Base-by-base conservation (phyloP, 192 early-diverging fungal species). In the Umbelopsis sp. region DNA sequence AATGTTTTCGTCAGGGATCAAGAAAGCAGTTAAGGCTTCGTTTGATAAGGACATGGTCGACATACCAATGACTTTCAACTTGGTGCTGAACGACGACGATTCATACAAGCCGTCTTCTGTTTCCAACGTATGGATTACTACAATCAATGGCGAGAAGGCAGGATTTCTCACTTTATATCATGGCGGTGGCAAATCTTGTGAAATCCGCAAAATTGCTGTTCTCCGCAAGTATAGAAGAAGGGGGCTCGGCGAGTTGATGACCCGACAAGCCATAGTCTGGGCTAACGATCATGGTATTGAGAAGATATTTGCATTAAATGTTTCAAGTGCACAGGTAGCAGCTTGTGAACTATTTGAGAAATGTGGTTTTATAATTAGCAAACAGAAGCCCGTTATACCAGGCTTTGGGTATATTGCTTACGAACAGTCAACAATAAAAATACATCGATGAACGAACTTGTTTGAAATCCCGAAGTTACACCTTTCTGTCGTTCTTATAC, bases 371-470 rank as follows among this genome's bases (percentile, higher is more conserved):
- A 62, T 16, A 12, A 62, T 62, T 34, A 32, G 29, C 17, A 62
- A 62, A n/a, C 56, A 62, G 11, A 66, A 77, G 75, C 26, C 67
- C 67, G 26, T 70, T 44, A 2, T 77, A 47, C 66, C 71, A 69
- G 32, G 44, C 16, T 62, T 53, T 59, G 34, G 29, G 17, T 41
- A 66, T 50, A 20, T 75, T 20, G 25, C 26, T 62, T 66, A 52
- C 34, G 21, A 49, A 24, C 6, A 54, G 10, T 26, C 45, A 4
- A 34, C 43, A 54, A 34, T 12, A 52, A 26, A 66, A 54, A 34
- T 12, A 52, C 17, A 66, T 54, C 47, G 47, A 49, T 49, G n/a
- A 21, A 49, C 4, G 47, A 49, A 17, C 47, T 49, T 49, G 47
- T 49, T 49, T 49, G 17, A 49, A 16, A 21, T 17, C 47, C 47